phyloP scores from a whole-genome alignment of 2,329 filamentous ascomycete genomes.

The Stachybotrys chartarum region DNA sequence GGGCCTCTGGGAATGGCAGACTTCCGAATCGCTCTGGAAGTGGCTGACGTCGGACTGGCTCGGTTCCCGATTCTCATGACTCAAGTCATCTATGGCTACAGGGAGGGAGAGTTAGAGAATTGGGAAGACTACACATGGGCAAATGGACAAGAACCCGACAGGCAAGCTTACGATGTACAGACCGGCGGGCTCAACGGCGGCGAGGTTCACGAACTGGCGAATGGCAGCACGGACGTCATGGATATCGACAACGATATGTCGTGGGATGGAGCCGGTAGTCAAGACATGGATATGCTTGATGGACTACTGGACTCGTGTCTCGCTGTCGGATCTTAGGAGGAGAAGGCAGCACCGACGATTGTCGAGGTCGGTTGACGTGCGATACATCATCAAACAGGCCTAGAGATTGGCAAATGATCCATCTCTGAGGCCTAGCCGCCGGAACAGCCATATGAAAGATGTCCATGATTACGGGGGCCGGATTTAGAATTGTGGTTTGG shows the following conservation, averaged over 20 bases:
- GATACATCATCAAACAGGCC: not conserved
- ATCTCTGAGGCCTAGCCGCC: not conserved
- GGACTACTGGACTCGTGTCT: constrained; percentile 50
- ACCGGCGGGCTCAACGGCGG: constrained; percentile 25
- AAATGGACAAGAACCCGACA: constrained; percentile 25
- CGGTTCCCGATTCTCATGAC: constrained; percentile 71
- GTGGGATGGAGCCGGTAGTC: constrained; percentile 54
- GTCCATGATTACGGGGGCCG: not conserved
- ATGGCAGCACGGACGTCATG: constrained; percentile 49
- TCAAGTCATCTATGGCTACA: constrained; percentile 61
- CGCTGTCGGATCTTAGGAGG: constrained; percentile 31
- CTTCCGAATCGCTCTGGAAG: constrained; percentile 64
- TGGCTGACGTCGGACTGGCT: constrained; percentile 68
- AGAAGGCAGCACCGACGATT: not conserved
- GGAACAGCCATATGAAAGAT: not conserved
- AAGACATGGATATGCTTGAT: constrained; percentile 47
- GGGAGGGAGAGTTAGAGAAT: constrained; percentile 69
- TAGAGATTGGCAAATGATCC: not conserved
- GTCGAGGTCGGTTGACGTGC: not conserved
- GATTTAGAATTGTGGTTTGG: not conserved
- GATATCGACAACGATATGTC: constrained; percentile 50
- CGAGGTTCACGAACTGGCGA: constrained; percentile 31
- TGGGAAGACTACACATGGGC: constrained; percentile 54
- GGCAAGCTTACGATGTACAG: constrained; percentile 17
- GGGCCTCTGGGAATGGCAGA: constrained; percentile 72